Percentiles rank a stretch among this genome's conserved stretches.
These are phyloP conservation scores for Circinella minor DNA, from an alignment of 371 early-diverging fungal species.

Conservation along the genomic window DNA sequence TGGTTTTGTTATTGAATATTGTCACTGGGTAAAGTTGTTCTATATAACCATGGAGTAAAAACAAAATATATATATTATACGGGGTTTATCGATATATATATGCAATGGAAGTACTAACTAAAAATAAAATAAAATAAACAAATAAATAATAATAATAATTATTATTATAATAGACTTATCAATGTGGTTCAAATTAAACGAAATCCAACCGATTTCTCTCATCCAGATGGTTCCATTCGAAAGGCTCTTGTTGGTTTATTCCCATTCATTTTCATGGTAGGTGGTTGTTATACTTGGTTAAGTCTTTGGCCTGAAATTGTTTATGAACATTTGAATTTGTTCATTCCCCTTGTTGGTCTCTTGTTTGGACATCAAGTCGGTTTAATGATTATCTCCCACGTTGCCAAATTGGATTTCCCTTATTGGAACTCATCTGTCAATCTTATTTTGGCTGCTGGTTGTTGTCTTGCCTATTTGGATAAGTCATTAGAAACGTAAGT, in stretches of 20 bases:
- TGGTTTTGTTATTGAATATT: slow-evolving; percentile 65
- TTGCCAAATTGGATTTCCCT: slow-evolving; percentile 82
- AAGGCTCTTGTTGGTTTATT: slow-evolving; percentile 65
- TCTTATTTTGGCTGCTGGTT: slow-evolving; percentile 58
- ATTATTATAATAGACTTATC: slow-evolving; percentile 22
- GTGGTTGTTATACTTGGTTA: slow-evolving; percentile 71
- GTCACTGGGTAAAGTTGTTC: slow-evolving; percentile 50
- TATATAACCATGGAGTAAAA: too few species aligned
- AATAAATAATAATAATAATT: neutral
- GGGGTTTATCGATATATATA: too few species aligned
- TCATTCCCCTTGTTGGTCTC: slow-evolving; percentile 72
- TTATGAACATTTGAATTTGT: slow-evolving; percentile 66
- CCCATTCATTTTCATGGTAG: slow-evolving; percentile 67
- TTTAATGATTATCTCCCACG: slow-evolving; percentile 86
- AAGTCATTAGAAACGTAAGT: slow-evolving; percentile 54
- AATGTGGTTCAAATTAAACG: slow-evolving; percentile 39
- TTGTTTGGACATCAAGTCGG: slow-evolving; percentile 88
- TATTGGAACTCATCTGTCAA: slow-evolving; percentile 68
- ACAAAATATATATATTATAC: too few species aligned
- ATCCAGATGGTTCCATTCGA: slow-evolving; percentile 47
- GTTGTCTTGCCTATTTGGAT: slow-evolving; percentile 66
- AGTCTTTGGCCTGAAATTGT: slow-evolving; percentile 71
- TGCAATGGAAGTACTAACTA: too few species aligned
- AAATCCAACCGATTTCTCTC: slow-evolving; percentile 41
- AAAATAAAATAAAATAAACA: too few species aligned